Percentiles rank a stretch among this genome's conserved stretches.
Evolutionary conservation across 140 eudicot genomes (phyloP).

Genomic region (Anethum foeniculum): DNA sequence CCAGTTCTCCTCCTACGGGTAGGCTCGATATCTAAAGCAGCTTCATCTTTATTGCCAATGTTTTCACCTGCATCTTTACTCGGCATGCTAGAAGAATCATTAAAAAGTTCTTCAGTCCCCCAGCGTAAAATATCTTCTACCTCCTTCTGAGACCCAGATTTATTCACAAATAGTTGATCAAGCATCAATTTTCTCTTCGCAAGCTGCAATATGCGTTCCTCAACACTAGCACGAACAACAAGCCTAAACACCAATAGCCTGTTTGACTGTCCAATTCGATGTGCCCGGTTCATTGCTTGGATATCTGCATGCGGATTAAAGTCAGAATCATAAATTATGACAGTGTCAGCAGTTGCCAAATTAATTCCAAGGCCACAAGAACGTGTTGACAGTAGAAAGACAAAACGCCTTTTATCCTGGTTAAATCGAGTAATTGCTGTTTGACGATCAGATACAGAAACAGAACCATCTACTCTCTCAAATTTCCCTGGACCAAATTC

Average conservation of each 20-base stretch:
- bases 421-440: constrained; percentile 85
- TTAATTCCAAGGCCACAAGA: constrained; percentile 98
- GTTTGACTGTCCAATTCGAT: constrained; percentile 88
- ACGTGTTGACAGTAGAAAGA: constrained; percentile 77
- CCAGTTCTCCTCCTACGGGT: constrained; percentile 60
- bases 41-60: constrained; percentile 36
- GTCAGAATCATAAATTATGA: constrained; percentile 89
- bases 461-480: constrained; percentile 98
- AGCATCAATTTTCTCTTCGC: constrained; percentile 96
- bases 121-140: constrained; percentile 88
- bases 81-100: constrained; percentile 32
- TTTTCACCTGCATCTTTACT: constrained; percentile 52
- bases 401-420: constrained; percentile 81
- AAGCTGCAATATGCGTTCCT: constrained; percentile 89
- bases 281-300: constrained; percentile 98
- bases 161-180: constrained; percentile 90
- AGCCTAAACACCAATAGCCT: constrained; percentile 86
- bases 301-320: constrained; percentile 97
- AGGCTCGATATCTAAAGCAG: constrained; percentile 40
- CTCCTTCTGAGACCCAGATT: constrained; percentile 86
- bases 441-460: constrained; percentile 88
- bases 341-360: constrained; percentile 96
- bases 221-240: constrained; percentile 97
- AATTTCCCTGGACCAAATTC: constrained; percentile 83
- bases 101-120: constrained; percentile 92